phyloP scores from a whole-genome alignment of 2,329 filamentous ascomycete species.

The Apiospora kogelbergensis region DNA sequence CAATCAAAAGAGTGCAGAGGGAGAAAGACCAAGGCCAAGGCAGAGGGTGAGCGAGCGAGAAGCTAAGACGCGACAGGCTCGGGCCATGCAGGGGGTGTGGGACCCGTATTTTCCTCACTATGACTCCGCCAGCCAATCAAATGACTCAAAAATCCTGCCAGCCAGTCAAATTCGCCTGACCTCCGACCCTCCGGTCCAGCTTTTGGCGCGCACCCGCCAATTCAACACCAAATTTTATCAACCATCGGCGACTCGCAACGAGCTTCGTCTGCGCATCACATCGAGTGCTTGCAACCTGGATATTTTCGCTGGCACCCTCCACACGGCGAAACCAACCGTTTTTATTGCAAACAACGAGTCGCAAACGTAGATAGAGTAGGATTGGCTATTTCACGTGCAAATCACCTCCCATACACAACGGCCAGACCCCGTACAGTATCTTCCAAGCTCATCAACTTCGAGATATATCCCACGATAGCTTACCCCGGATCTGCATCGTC shows the following conservation, averaged over 20 bases:
- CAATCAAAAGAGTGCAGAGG: not conserved
- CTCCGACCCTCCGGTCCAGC: slow-evolving; percentile 7
- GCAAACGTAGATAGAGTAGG: slow-evolving; percentile 18
- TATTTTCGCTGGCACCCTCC: not conserved
- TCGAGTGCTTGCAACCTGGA: not conserved
- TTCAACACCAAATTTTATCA: slow-evolving; percentile 27
- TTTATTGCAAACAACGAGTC: slow-evolving; percentile 17
- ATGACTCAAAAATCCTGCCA: slow-evolving; percentile 1
- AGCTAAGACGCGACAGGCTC: slow-evolving; percentile 11
- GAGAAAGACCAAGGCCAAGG: not conserved
- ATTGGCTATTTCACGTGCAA: slow-evolving; percentile 25
- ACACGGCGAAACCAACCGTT: not conserved
- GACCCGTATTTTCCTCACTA: slow-evolving; percentile 1
- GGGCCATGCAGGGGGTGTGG: slow-evolving; percentile 7
- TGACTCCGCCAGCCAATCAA: slow-evolving; percentile 24
- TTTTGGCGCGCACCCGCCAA: slow-evolving; percentile 13
- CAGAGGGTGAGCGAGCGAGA: not conserved
- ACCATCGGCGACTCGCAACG: slow-evolving; percentile 26
- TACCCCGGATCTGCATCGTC: slow-evolving; percentile 31
- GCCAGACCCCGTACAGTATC: slow-evolving; percentile 15
- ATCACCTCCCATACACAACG: slow-evolving; percentile 9
- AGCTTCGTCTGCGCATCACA: slow-evolving; percentile 5
- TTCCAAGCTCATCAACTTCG: slow-evolving; percentile 26
- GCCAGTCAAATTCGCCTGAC: slow-evolving; percentile 11
- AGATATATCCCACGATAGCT: slow-evolving; percentile 24